Evolutionary conservation across 768 basidiomycete species (phyloP), one percentile per base, ranked within the genome.

Genomic region (Mycena amicta): DNA sequence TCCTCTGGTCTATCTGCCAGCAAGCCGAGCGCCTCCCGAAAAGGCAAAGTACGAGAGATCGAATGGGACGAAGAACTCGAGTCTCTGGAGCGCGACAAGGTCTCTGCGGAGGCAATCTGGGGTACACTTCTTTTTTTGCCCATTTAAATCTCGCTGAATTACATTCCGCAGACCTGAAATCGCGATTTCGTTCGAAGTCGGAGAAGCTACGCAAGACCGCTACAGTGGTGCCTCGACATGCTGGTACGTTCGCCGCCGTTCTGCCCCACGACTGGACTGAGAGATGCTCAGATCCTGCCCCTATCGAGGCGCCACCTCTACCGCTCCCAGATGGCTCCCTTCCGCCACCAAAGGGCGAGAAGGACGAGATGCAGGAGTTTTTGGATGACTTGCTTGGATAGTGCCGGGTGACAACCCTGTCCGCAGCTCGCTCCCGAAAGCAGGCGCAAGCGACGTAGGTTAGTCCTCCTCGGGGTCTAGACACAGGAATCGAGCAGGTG

Each of bases 11-110:
- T n/a, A n/a, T n/a, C n/a, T n/a, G n/a, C n/a, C n/a, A 57, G 57
- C 2, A 57, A 61, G 16, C 57, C 57, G 3, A 23, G 65, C 6
- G 45, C 53, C 0, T 72, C 77, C 3, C 82, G 75, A 67, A 92
- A 92, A 67, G 89, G 89, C 0, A 87, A 83, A 45, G 70, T 84
- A 0, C 79, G 85, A 58, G 71, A 78, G 52, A 83, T 93, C 20
- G 81, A 82, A 53, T 93, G 91, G 91, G 84, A 89, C 60, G 74
- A 77, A 3, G 74, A 82, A 26, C 71, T 93, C 2, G 89, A 91
- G 29, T 77, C 81, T 31, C 74, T 93, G 77, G 81, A 73, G 30
- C 80, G 82, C 22, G 90, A 91, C 60, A 93, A 92, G 66, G 80
- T 81, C 2, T 80, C 82, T 4, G 90, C 90, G 0, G 90, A 92